A percentile compares a stretch with the other conserved stretches of the same genome.
Evolutionary conservation across 2,329 filamentous ascomycete genomes (phyloP).

Genomic region (Juglanconis juglandina): DNA sequence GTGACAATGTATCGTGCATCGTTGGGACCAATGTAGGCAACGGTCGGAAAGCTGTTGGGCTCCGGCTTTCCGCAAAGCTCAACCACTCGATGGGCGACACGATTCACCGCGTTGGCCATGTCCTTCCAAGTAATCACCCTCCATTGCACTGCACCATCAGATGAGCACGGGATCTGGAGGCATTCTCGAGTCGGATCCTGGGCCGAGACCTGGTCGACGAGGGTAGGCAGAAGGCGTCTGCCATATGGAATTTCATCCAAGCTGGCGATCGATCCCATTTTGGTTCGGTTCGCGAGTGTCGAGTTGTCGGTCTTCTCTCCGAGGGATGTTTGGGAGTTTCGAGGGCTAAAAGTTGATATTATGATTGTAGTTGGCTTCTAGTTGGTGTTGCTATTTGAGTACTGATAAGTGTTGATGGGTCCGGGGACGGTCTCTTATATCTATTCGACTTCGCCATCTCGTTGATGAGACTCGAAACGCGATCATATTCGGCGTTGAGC

Average conservation of each 20-base stretch:
- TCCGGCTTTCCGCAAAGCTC: conserved; percentile 14
- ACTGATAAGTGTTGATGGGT: too few relatives aligned
- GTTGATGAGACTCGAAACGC: neutral
- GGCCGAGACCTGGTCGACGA: conserved; percentile 15
- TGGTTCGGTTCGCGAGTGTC: neutral
- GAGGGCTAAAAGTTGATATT: too few relatives aligned
- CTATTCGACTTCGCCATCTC: neutral
- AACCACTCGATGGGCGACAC: conserved; percentile 12
- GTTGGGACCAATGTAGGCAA: conserved; percentile 17
- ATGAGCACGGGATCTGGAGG: conserved; percentile 10
- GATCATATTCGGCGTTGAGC: neutral
- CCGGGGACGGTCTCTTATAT: neutral
- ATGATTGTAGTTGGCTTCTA: too few relatives aligned
- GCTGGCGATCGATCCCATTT: conserved; percentile 14
- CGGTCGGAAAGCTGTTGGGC: conserved; percentile 11
- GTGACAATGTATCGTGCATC: conserved; percentile 14
- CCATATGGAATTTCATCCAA: conserved; percentile 6
- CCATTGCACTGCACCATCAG: conserved; percentile 13
- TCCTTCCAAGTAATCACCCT: conserved; percentile 14
- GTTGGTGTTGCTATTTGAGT: too few relatives aligned
- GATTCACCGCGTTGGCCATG: conserved; percentile 17
- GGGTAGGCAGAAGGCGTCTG: conserved; percentile 14
- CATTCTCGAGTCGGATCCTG: conserved; percentile 17
- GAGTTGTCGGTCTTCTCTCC: too few relatives aligned
- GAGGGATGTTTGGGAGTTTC: too few relatives aligned